Conservation (phyloP, 257 asterid genomes). For the Coffea eugenioides region DNA sequence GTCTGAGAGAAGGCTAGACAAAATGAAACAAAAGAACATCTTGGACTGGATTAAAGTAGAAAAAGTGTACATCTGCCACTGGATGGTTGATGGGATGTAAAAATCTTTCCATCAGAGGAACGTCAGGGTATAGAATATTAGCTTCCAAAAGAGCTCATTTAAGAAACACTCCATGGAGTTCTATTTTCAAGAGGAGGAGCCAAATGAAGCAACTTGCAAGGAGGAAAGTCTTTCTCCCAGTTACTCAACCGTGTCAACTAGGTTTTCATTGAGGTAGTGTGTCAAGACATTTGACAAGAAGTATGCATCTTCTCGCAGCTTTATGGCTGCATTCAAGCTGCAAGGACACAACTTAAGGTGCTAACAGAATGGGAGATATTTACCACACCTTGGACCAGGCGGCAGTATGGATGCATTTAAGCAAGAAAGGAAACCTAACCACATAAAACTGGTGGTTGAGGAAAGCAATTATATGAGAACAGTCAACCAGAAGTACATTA, state of each 20-base stretch:
- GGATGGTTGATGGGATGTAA: neutral
- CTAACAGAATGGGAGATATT: neutral
- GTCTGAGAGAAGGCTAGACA: neutral
- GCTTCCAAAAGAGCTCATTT: neutral
- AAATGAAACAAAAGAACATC: neutral
- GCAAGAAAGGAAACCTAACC: neutral
- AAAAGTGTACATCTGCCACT: too few species aligned
- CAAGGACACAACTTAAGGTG: neutral
- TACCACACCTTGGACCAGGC: neutral
- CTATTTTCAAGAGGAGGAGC: neutral
- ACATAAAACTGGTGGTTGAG: neutral
- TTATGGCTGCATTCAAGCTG: neutral
- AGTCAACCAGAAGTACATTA: neutral
- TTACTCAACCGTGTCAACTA: neutral
- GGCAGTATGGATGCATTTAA: neutral
- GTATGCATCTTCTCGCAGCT: neutral
- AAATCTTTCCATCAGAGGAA: neutral
- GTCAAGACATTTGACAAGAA: neutral
- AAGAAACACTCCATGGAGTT: neutral
- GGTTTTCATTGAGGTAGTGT: neutral
- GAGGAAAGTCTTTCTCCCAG: neutral
- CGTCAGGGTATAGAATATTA: neutral
- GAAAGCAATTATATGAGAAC: neutral
- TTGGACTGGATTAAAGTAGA: neutral
- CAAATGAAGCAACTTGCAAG: neutral